Conservation (phyloP, 1,139 yeast genomes). For the Blastobotrys indianensis region DNA sequence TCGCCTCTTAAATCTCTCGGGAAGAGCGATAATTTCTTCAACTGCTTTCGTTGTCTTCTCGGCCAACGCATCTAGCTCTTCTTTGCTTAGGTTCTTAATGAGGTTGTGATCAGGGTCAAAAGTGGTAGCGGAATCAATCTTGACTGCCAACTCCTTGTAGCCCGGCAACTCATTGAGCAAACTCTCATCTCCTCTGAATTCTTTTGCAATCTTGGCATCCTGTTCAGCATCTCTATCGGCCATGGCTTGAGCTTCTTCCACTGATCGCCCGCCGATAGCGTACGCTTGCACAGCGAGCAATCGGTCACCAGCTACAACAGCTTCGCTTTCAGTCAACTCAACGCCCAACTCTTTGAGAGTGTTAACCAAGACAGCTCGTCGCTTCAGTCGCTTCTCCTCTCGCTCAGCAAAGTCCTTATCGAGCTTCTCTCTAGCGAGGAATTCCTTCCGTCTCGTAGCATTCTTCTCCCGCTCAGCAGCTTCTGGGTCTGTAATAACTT, state of each 20-base stretch:
- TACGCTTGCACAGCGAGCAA: constrained; percentile 47
- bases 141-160: constrained; percentile 31
- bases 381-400: constrained; percentile 36
- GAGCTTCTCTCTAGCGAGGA: constrained; percentile 48
- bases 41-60: constrained; percentile 25
- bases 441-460: constrained; percentile 58
- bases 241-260: constrained; percentile 48
- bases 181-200: constrained; percentile 31
- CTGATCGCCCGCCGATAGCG: constrained; percentile 40
- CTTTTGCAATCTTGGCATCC: constrained; percentile 44
- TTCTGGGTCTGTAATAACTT: constrained; percentile 44
- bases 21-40: constrained; percentile 14
- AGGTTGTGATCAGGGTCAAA: constrained; percentile 24
- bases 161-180: constrained; percentile 22
- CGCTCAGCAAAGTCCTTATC: constrained; percentile 38
- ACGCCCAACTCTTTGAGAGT: constrained; percentile 24
- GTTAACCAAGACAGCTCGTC: constrained; percentile 27
- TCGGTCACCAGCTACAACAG: constrained; percentile 2
- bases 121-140: constrained; percentile 21
- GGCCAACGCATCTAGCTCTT: constrained; percentile 34
- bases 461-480: constrained; percentile 53
- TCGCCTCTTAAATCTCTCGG: constrained; percentile 20
- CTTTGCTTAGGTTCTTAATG: constrained; percentile 18
- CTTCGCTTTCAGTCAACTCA: constrained; percentile 29
- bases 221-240: constrained; percentile 53